Conservation (phyloP, 495 filamentous ascomycete genomes). For the Podospora tetraspora region DNA sequence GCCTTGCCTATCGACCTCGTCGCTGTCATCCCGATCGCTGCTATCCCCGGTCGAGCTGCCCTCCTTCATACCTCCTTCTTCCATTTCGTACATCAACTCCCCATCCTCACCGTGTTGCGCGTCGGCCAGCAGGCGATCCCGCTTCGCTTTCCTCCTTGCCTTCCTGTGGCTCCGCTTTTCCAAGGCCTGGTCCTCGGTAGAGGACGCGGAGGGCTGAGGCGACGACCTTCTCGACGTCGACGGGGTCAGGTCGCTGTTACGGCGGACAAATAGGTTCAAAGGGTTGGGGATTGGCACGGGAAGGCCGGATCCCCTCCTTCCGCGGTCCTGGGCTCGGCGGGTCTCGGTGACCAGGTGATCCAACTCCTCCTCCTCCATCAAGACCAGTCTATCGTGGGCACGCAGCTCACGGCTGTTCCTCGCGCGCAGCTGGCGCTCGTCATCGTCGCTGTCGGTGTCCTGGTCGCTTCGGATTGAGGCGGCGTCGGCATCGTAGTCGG, state of each 20-base stretch:
- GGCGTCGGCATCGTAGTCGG: constrained; percentile 62
- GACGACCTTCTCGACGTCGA: constrained; percentile 31
- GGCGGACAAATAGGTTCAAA: constrained; percentile 34
- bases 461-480: constrained; percentile 64
- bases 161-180: constrained; percentile 49
- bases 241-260: constrained; percentile 29
- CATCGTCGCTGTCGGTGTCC: constrained; percentile 72
- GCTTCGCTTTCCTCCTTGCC: constrained; percentile 42
- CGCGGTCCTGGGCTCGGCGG: constrained; percentile 42
- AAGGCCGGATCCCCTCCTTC: constrained; percentile 44
- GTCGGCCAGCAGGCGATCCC: constrained; percentile 42
- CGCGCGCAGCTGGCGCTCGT: constrained; percentile 57
- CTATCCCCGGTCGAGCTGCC: constrained; percentile 51
- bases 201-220: constrained; percentile 22
- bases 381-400: constrained; percentile 66
- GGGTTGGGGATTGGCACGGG: constrained; percentile 45
- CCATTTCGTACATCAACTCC: constrained; percentile 82
- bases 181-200: constrained; percentile 27
- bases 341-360: constrained; percentile 64
- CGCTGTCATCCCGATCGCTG: constrained; percentile 51
- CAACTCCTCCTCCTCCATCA: constrained; percentile 84
- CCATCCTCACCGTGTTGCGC: constrained; percentile 60
- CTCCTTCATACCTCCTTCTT: constrained; percentile 68
- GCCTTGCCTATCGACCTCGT: constrained; percentile 47
- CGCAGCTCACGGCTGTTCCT: constrained; percentile 66